Base-by-base conservation (phyloP, 805 yeast species). In the Lachancea sp. region DNA sequence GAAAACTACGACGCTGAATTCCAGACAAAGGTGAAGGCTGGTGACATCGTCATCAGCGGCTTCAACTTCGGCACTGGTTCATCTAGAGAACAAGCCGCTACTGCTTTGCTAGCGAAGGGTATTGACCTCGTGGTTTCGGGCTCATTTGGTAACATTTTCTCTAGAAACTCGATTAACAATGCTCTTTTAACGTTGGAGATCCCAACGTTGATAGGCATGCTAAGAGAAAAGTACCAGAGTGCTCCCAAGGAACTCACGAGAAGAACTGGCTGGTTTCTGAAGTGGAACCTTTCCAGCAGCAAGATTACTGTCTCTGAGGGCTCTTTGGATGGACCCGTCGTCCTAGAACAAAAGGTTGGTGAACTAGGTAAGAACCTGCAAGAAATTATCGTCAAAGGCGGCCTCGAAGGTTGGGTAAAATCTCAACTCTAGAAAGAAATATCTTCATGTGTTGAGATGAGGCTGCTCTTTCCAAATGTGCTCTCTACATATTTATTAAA, bases 81-180 rank as follows among this genome's bases (percentile, higher is more conserved):
- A 7, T 87, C 96, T 19, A 80, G 99, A 68, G 99, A 92, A 63
- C 99, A 92, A 69, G 99, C 99, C 3, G 98, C 98, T 24, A 92
- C 98, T n/a, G 89, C 95, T 17, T 83, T 92, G 45, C 72, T 92
- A 50, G 97, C 98, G 30, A 78, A 94, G 56, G 97, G 88, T 49
- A 87, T 92, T 74, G 78, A 79, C 51, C 70, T 92, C 50, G 95
- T 92, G 17, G 96, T 94, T 44, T 84, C 96, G 11, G 99, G 99
- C 24, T 90, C 97, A 1, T 92, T 92, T 59, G 96, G 97, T 56
- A 94, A 92, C 70, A 92, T 90, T 54, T 92, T 92, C 68, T 82
- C 89, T 42, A 78, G 99, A 69, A 92, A 92, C 71, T 80, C 95
- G 43, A 92, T 94, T 65, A 92, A 92, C 72, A 92, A 92, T 61